phyloP scores from a whole-genome alignment of 805 yeast species.

The Yarrowia yakushimensis region DNA sequence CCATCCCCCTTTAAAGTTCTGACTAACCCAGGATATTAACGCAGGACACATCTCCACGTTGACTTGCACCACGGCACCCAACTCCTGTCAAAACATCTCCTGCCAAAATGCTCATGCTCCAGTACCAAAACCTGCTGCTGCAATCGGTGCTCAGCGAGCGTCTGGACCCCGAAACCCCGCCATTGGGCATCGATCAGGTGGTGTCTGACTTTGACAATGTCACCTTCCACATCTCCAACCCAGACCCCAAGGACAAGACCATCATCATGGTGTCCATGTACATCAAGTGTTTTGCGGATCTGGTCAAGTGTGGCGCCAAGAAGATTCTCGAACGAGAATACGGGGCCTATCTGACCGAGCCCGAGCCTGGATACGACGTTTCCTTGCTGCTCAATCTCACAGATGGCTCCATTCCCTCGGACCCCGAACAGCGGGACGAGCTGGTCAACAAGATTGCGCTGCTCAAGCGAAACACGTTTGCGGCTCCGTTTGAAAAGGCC shows the following conservation, averaged over 20 bases:
- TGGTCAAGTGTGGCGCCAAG: constrained; percentile 56
- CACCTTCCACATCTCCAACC: constrained; percentile 88
- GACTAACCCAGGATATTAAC: constrained; percentile 9
- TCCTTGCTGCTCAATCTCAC: constrained; percentile 64
- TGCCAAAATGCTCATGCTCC: constrained; percentile 71
- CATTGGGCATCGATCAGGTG: constrained; percentile 63
- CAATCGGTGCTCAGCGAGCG: constrained; percentile 77
- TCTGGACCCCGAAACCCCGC: constrained; percentile 47
- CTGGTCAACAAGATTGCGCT: constrained; percentile 65
- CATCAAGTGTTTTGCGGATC: constrained; percentile 74
- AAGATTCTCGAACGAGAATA: constrained; percentile 47
- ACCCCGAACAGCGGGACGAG: constrained; percentile 46
- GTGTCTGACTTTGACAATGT: constrained; percentile 95
- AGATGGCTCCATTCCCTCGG: constrained; percentile 39
- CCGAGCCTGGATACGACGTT: constrained; percentile 80
- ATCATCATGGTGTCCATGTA: constrained; percentile 62
- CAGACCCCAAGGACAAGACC: constrained; percentile 55
- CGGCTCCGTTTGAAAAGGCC: constrained; percentile 89
- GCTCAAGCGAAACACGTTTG: constrained; percentile 80
- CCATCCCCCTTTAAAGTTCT: background rate
- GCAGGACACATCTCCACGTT: background rate
- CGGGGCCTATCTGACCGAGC: constrained; percentile 45
- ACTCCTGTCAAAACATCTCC: no score
- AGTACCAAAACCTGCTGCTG: constrained; percentile 76
- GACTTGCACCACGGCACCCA: no score